These are phyloP conservation scores for Coprinellus aureogranulatus DNA, from an alignment of 768 basidiomycete genomes.

Conservation along the genomic window DNA sequence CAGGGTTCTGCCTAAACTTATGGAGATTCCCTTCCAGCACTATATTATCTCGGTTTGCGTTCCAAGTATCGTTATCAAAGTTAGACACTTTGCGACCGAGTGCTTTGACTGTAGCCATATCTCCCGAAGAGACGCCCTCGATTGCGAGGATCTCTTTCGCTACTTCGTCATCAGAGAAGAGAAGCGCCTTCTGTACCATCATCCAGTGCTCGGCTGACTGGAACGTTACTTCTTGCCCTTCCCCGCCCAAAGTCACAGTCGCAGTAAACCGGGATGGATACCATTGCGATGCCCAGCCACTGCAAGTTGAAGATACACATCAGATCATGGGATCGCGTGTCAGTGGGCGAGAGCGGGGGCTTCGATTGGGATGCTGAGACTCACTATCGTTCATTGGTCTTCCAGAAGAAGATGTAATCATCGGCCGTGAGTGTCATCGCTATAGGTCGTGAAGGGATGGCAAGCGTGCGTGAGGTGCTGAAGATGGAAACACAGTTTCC, in stretches of 20 bases:
- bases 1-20: constrained; percentile 53
- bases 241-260: constrained; percentile 26
- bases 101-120: constrained; percentile 46
- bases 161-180: constrained; percentile 47
- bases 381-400: constrained; percentile 40
- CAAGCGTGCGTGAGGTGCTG: not conserved
- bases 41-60: constrained; percentile 41
- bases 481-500: not conserved
- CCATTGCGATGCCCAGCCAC: constrained; percentile 54
- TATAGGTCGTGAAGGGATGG: not conserved
- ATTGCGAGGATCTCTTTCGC: constrained; percentile 42
- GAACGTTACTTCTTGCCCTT: constrained; percentile 35
- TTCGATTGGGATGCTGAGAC: constrained; percentile 18
- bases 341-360: too few species aligned
- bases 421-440: constrained; percentile 18
- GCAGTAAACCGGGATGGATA: constrained; percentile 45
- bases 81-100: constrained; percentile 49
- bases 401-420: constrained; percentile 48
- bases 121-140: constrained; percentile 25
- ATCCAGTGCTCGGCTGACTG: constrained; percentile 62
- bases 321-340: too few species aligned
- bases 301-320: constrained; percentile 12
- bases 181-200: constrained; percentile 62
- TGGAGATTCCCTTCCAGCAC: constrained; percentile 52
- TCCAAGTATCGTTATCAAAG: constrained; percentile 54